Evolutionary conservation across 164 flowering plant genomes (phyloP), one percentile per base, ranked within the genome.

Genomic region (Annona squamosa): DNA sequence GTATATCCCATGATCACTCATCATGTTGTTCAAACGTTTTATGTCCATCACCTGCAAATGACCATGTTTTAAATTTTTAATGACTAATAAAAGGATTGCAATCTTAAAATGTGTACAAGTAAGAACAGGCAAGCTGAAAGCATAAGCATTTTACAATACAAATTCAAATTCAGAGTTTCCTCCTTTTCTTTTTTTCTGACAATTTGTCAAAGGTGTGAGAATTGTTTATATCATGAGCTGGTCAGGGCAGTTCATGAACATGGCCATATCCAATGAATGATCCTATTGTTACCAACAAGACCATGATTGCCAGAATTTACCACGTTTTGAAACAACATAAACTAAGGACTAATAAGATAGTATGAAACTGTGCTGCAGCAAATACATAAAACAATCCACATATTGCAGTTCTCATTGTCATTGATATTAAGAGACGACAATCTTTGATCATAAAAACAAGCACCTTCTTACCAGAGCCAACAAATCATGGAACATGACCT

Each of bases 1-100:
- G 79, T 92, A 82, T 76, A 95, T 92, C 43, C 97, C 99, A 77
- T 95, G 99, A 79, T 95, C 98, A 80, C 97, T 95, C 89, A 92
- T 90, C 99, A 92, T 95, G 81, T 95, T 95, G 86, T 95, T 95
- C 63, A 95, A 75, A 42, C 99, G 91, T 77, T 92, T 91, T 71
- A 95, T 88, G 86, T 87, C 97, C 88, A 86, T 86, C 73, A 92
- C 96, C 99, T 95, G 77, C 63, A 56, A 13, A 48, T 48, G 48
- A 3, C n/a, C 43, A 42, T n/a, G 12, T 65, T 37, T 66, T 43
- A 66, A 66, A 10, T 43, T 57, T 16, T 42, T 5, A 3, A 70
- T 5, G 9, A 16, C 62, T 52, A 52, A 70, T 18, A 18, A 70
- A 56, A 19, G 63, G 9, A 52, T 52, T 2, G 13, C 59, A 52